These are phyloP conservation scores for Apiospora hydei DNA, from an alignment of 2,329 filamentous ascomycete genomes.

Conservation along the genomic window DNA sequence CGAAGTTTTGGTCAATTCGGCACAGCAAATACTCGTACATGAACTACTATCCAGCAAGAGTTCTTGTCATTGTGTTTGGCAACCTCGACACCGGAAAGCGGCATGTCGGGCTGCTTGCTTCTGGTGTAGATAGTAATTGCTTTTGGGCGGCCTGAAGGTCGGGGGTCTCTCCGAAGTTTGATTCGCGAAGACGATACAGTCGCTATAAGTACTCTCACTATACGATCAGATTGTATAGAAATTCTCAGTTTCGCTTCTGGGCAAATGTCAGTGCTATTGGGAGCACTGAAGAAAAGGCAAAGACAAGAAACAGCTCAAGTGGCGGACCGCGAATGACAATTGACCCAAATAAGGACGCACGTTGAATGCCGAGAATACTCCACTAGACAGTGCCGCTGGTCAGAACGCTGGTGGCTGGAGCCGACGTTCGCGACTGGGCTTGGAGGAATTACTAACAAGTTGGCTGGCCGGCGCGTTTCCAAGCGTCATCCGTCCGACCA, in stretches of 20 bases:
- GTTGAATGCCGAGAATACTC: conserved; percentile 13
- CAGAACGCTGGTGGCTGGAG: background rate
- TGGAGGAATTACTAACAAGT: conserved; percentile 11
- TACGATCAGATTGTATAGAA: background rate
- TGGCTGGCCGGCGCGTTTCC: background rate
- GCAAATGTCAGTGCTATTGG: background rate
- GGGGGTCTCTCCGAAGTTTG: background rate
- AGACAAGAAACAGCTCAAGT: background rate
- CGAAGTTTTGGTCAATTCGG: background rate
- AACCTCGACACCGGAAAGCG: conserved; percentile 60
- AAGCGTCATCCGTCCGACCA: conserved; percentile 13
- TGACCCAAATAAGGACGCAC: background rate
- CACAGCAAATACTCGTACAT: conserved; percentile 55
- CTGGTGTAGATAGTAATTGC: background rate
- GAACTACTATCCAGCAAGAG: conserved; percentile 91
- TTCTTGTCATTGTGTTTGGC: conserved; percentile 79
- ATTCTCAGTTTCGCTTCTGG: background rate
- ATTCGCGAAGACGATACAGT: background rate
- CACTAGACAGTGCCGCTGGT: background rate
- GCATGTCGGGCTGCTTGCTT: conserved; percentile 31
- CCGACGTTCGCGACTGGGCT: conserved; percentile 7
- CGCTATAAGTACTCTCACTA: background rate
- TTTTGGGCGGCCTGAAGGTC: background rate
- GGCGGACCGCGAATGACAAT: background rate
- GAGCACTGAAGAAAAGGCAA: background rate